Percentiles rank a stretch among this genome's conserved stretches.
phyloP scores from a whole-genome alignment of 1,139 yeast genomes.

The Candida anutae region DNA sequence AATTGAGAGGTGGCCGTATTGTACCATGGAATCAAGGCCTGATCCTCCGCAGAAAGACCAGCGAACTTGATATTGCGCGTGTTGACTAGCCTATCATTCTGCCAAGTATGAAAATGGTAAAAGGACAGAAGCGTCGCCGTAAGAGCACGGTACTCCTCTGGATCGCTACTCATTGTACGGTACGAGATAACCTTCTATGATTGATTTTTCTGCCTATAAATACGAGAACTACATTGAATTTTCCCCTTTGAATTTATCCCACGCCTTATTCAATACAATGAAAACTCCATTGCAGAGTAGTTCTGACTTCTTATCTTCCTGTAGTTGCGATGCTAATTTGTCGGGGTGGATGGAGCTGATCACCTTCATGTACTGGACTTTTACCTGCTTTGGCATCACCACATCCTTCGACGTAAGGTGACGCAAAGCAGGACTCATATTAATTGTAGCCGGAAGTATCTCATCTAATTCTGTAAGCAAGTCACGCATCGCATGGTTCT shows the following conservation, averaged over 20 bases:
- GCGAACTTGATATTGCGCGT: constrained; percentile 25
- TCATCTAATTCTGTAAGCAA: constrained; percentile 15
- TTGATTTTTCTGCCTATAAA: background rate
- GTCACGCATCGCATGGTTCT: constrained; percentile 14
- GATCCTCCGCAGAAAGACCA: constrained; percentile 32
- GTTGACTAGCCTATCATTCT: constrained; percentile 24
- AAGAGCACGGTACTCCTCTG: constrained; percentile 31
- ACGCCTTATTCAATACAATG: constrained; percentile 74
- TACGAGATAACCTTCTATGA: background rate
- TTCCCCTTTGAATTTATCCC: constrained; percentile 75
- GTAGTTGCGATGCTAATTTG: constrained; percentile 44
- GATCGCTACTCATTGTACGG: constrained; percentile 15
- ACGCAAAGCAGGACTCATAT: constrained; percentile 10
- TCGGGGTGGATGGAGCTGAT: constrained; percentile 94
- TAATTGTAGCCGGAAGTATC: constrained; percentile 13
- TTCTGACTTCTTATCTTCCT: constrained; percentile 55
- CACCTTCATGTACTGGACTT: constrained; percentile 83
- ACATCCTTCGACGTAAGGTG: constrained; percentile 53
- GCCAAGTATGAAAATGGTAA: constrained; percentile 27
- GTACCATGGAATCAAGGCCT: constrained; percentile 45
- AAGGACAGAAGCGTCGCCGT: constrained; percentile 33
- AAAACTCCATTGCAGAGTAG: constrained; percentile 87
- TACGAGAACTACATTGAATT: constrained; percentile 17
- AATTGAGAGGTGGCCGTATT: constrained; percentile 36
- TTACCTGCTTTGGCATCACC: constrained; percentile 87